phyloP scores from a whole-genome alignment of 2,329 filamentous ascomycete species.

The Cytospora piceae region DNA sequence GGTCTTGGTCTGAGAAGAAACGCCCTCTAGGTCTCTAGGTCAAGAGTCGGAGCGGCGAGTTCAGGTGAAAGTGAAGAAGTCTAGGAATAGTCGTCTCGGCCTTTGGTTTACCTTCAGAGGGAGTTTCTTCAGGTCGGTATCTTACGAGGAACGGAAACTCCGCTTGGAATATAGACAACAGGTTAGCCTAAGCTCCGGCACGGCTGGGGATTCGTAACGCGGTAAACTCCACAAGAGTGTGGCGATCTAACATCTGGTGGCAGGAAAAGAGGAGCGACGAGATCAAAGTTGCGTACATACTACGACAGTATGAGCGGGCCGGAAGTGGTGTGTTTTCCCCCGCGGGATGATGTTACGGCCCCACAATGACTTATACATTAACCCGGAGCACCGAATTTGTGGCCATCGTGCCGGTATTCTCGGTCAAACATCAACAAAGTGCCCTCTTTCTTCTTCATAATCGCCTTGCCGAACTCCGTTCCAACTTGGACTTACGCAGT shows the following conservation, averaged over 20 bases:
- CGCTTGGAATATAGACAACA: slow-evolving; percentile 5
- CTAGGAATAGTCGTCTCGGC: not conserved
- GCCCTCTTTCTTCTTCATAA: not conserved
- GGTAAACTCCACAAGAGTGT: not conserved
- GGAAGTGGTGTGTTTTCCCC: not conserved
- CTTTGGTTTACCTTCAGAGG: not conserved
- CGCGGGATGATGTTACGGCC: not conserved
- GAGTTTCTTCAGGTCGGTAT: not conserved
- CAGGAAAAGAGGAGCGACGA: not conserved
- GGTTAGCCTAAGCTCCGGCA: not conserved
- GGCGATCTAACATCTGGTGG: too few relatives aligned
- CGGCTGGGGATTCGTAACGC: too few relatives aligned
- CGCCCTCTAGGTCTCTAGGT: too few relatives aligned
- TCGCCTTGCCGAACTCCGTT: too few relatives aligned
- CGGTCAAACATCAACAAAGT: not conserved
- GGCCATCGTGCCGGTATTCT: not conserved
- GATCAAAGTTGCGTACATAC: not conserved
- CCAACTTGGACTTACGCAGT: not conserved
- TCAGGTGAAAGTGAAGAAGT: too few relatives aligned
- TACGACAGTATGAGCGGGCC: not conserved
- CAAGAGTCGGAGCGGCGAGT: too few relatives aligned
- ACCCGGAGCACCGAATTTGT: not conserved
- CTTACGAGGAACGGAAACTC: slow-evolving; percentile 10
- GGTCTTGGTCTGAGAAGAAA: not conserved
- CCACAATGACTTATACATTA: slow-evolving; percentile 1